A percentile compares a stretch with the other conserved stretches of the same genome.
phyloP scores from a whole-genome alignment of 1,284 basidiomycete species.

The Hymenochaete sp. region DNA sequence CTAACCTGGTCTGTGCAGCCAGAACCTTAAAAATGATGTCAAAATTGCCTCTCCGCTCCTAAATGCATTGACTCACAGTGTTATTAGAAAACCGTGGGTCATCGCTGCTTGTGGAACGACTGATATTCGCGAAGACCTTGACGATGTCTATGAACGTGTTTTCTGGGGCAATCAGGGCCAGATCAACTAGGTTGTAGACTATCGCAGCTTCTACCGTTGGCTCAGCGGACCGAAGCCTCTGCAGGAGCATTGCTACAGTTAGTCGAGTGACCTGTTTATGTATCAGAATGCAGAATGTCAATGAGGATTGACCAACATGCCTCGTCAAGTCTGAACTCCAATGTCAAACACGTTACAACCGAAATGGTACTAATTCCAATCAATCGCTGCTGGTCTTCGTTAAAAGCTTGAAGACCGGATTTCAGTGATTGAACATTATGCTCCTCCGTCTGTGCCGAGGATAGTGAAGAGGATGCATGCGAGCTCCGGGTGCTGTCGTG shows the following conservation, averaged over 20 bases:
- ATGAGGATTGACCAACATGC: conserved; percentile 30
- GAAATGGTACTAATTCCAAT: conserved; percentile 88
- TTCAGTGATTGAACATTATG: conserved; percentile 48
- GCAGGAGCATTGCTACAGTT: conserved; percentile 87
- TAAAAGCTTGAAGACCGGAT: conserved; percentile 51
- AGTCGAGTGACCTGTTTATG: conserved; percentile 79
- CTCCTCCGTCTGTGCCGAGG: conserved; percentile 33
- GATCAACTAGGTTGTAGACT: conserved; percentile 83
- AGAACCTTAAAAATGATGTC: conserved; percentile 45
- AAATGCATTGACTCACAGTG: conserved; percentile 42
- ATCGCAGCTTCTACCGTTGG: conserved; percentile 85
- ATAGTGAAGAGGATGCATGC: conserved; percentile 33
- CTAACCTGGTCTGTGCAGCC: conserved; percentile 82
- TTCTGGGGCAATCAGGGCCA: conserved; percentile 74
- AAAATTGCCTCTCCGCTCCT: conserved; percentile 9
- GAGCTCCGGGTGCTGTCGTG: conserved; percentile 41
- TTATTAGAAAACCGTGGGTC: conserved; percentile 82
- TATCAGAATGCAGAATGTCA: too few species aligned
- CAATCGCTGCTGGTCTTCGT: conserved; percentile 78
- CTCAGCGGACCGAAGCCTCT: conserved; percentile 78
- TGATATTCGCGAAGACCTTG: conserved; percentile 79
- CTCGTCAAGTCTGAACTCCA: conserved; percentile 78
- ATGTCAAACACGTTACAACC: conserved; percentile 74
- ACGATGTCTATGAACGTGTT: conserved; percentile 81
- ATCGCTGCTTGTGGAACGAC: conserved; percentile 75